Conservation (phyloP, 768 basidiomycete species). For the Leucocoprinus birnbaumii region DNA sequence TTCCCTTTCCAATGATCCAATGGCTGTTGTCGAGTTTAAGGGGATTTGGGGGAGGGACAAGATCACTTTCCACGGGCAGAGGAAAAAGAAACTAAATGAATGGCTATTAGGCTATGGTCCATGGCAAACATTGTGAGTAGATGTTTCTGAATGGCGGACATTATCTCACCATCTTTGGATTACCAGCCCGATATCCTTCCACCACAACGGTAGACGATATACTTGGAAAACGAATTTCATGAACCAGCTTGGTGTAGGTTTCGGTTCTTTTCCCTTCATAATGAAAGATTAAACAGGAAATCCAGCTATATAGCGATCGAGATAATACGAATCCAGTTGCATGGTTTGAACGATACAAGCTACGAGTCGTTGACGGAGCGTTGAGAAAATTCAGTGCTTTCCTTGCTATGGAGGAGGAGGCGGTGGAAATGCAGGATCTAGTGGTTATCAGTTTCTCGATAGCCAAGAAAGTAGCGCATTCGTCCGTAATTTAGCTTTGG, state of each 20-base stretch:
- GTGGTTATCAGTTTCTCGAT: not conserved
- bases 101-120: slow-evolving; percentile 7
- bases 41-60: not conserved
- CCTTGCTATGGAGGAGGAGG: slow-evolving; percentile 2
- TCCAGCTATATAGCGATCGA: not conserved
- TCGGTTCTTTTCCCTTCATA: not conserved
- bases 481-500: too few species aligned
- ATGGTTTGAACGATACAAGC: slow-evolving; percentile 1
- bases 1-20: not conserved
- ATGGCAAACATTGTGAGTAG: not conserved
- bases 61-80: not conserved
- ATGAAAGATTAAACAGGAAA: not conserved
- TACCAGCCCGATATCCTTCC: slow-evolving; percentile 3
- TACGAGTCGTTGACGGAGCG: not conserved
- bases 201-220: slow-evolving; percentile 4
- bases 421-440: not conserved
- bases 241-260: not conserved
- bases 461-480: not conserved
- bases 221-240: not conserved
- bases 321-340: not conserved
- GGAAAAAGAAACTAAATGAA: not conserved
- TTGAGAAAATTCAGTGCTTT: not conserved
- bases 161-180: too few species aligned
- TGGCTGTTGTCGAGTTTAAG: slow-evolving; percentile 4
- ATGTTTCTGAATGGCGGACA: too few species aligned